Conservation (phyloP, 1,139 yeast species). For the Nakaseomyces glabratus region DNA sequence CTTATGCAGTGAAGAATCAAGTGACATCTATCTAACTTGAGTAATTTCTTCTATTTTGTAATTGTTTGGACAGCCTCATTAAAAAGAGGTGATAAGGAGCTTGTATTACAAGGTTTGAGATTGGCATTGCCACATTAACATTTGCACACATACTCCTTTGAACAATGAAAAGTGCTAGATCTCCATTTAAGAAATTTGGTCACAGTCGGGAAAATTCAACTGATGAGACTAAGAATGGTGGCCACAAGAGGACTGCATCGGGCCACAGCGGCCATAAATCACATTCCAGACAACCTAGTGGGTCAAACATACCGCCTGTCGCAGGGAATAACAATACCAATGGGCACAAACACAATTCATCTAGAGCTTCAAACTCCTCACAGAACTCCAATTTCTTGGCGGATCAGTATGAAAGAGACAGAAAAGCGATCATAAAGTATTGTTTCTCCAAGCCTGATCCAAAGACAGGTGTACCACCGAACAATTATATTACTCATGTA, state of each 20-base stretch:
- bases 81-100: no score
- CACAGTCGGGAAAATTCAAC: constrained; percentile 30
- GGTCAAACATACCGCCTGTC: constrained; percentile 9
- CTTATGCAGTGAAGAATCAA: no score
- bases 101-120: no score
- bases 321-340: constrained; percentile 12
- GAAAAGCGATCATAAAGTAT: constrained; percentile 36
- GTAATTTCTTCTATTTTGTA: no score
- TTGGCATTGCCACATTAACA: background rate
- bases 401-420: constrained; percentile 44
- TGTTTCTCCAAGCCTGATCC: constrained; percentile 38
- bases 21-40: no score
- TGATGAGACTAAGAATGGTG: constrained; percentile 16
- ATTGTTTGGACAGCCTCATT: no score
- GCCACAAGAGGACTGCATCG: constrained; percentile 14
- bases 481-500: constrained; percentile 52
- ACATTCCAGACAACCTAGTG: constrained; percentile 7
- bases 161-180: constrained; percentile 16
- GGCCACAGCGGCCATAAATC: constrained; percentile 6
- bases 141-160: background rate
- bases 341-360: constrained; percentile 11
- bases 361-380: constrained; percentile 27
- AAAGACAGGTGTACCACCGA: constrained; percentile 34
- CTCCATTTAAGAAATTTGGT: constrained; percentile 30
- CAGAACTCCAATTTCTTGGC: constrained; percentile 36